These are phyloP conservation scores for Carex parvula DNA, from an alignment of 176 grass and related monocot species.

Conservation along the genomic window DNA sequence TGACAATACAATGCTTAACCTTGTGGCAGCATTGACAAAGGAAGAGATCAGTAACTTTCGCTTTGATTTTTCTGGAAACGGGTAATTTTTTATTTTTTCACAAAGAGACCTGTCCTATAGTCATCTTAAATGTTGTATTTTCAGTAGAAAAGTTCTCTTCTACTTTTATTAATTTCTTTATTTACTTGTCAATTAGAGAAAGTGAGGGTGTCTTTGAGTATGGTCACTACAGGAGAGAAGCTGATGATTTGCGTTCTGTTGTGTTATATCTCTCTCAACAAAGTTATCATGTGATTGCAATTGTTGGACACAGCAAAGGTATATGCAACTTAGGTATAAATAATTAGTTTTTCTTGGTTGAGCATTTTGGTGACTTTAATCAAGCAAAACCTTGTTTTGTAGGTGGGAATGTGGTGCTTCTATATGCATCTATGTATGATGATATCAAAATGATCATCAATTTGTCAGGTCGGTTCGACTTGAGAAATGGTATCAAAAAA, in stretches of 20 bases:
- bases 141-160: background rate
- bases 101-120: background rate
- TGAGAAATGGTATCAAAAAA: slow-evolving; percentile 64
- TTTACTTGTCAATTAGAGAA: slow-evolving; percentile 44
- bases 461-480: slow-evolving; percentile 74
- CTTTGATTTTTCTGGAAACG: slow-evolving; percentile 98
- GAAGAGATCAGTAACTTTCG: slow-evolving; percentile 49
- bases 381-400: slow-evolving; percentile 2
- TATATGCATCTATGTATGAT: slow-evolving; percentile 72
- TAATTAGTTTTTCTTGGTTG: background rate
- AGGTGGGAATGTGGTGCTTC: slow-evolving; percentile 85
- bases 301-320: slow-evolving; percentile 90
- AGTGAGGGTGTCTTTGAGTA: slow-evolving; percentile 69
- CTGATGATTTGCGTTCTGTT: slow-evolving; percentile 52
- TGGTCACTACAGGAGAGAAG: slow-evolving; percentile 64
- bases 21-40: slow-evolving; percentile 45
- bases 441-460: slow-evolving; percentile 63
- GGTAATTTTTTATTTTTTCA: slow-evolving; percentile 34
- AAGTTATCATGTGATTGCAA: slow-evolving; percentile 48
- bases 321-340: background rate
- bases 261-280: slow-evolving; percentile 43
- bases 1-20: slow-evolving; percentile 46
- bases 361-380: background rate
- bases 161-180: background rate
- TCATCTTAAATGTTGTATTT: background rate